These are phyloP conservation scores for Eucalyptus camaldulensis DNA, from an alignment of 345 rosid species.

Conservation along the genomic window DNA sequence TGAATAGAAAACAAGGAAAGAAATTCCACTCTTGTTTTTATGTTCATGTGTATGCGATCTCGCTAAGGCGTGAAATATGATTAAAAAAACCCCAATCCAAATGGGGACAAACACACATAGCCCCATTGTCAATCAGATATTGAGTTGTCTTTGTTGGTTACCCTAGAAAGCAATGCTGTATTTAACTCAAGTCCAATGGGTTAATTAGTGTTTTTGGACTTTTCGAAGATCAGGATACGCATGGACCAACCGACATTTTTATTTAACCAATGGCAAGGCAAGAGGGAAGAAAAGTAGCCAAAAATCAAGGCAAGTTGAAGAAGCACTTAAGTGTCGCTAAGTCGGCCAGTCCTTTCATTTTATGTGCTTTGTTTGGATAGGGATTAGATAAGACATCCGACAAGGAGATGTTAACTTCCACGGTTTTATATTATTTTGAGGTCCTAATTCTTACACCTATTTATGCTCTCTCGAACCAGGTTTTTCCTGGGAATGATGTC, in stretches of 20 bases:
- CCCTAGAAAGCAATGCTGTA: neutral
- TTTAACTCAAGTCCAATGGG: neutral
- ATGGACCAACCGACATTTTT: neutral
- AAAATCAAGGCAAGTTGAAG: neutral
- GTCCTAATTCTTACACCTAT: neutral
- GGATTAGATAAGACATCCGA: neutral
- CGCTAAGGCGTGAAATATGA: conserved; percentile 6
- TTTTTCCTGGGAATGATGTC: neutral
- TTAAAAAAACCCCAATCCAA: neutral
- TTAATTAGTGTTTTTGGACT: neutral
- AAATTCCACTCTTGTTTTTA: neutral
- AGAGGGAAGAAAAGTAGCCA: neutral
- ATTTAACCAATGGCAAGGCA: neutral
- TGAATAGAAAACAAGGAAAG: neutral
- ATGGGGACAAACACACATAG: neutral
- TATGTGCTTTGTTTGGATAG: neutral
- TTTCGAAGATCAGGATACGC: neutral
- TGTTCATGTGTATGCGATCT: conserved; percentile 6
- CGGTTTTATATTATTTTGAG: neutral
- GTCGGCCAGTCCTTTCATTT: neutral
- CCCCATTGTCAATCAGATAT: neutral
- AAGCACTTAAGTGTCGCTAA: neutral
- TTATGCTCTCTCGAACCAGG: neutral
- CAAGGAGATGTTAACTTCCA: neutral
- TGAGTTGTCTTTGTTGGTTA: neutral